Evolutionary conservation across 106 monocot genomes (phyloP), one percentile per base, ranked within the genome.

Genomic region (Platanthera guangdongensis): DNA sequence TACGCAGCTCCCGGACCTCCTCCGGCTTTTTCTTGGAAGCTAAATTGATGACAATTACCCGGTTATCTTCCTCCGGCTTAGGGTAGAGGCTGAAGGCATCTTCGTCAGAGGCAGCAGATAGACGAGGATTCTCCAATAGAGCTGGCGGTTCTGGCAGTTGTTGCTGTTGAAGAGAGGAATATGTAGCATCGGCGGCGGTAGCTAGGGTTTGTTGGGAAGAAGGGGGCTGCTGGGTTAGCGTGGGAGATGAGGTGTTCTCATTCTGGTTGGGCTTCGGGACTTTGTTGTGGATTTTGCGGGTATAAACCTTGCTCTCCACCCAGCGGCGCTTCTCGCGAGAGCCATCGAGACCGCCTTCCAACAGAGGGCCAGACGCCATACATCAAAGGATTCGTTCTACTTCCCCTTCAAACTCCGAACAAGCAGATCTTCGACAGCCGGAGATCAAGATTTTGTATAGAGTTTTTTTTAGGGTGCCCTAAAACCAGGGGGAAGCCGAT

Each of bases 221-320:
- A 14, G 18, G 76, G 10, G 84, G 54, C 5, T 63, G 76, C 5
- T 63, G 76, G 12, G 57, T 65, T 18, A 47, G 77, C 11, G 46
- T 50, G 53, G 21, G 76, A 64, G 73, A 72, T 12, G 7, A 28
- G 73, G 8, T 39, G 28, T 73, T 57, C 14, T 15, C 54, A 74
- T 51, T 63, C 3, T 52, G 16, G 47, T 68, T 28, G 45, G 74
- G 78, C 51, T 87, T 87, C 25, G 75, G 49, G 65, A 32, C 50
- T 74, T 84, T 80, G 71, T 74, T 78, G 72, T 53, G 72, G 65
- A 67, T 62, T 62, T 89, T 89, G 51, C 92, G 80, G 19, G 92
- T 85, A 70, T 92, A 92, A 0, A 92, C 89, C 78, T 92, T 92
- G 83, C 67, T 67, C 57, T 88, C 80, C 45, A 78, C 51, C 88